Conservation (phyloP, 768 basidiomycete genomes). For the Lyophyllum semitale region DNA sequence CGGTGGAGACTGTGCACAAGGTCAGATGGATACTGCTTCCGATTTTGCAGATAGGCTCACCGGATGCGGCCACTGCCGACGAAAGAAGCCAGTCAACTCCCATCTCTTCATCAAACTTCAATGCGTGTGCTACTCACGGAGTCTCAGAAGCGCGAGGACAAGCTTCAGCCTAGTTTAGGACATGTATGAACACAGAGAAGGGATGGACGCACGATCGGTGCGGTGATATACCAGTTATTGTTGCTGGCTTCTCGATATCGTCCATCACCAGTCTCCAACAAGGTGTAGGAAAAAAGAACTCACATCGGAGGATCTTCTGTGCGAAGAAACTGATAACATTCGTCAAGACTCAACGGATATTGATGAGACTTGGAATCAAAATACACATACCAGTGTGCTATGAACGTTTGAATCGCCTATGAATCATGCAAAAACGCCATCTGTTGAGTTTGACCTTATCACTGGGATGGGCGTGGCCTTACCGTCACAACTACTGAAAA, state of each 20-base stretch:
- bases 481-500: conserved; percentile 19
- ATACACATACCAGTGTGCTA: conserved; percentile 23
- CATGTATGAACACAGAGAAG: not conserved
- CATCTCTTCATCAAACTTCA: not conserved
- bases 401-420: conserved; percentile 27
- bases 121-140: conserved; percentile 15
- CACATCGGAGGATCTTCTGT: conserved; percentile 16
- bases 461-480: not conserved
- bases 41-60: conserved; percentile 8
- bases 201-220: conserved; percentile 21
- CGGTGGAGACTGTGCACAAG: conserved; percentile 19
- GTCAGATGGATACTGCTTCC: not conserved
- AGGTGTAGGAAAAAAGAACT: not conserved
- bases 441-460: too few relatives aligned
- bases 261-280: not conserved
- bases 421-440: not conserved
- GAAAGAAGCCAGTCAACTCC: not conserved
- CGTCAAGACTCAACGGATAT: not conserved
- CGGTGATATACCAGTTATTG: conserved; percentile 26
- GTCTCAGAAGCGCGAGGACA: conserved; percentile 20
- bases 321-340: conserved; percentile 16
- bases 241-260: conserved; percentile 19
- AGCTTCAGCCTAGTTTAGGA: conserved; percentile 6
- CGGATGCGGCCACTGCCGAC: conserved; percentile 20
- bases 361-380: not conserved